These are phyloP conservation scores for Piper longum DNA, from an alignment of 164 flowering plant species.

Conservation along the genomic window DNA sequence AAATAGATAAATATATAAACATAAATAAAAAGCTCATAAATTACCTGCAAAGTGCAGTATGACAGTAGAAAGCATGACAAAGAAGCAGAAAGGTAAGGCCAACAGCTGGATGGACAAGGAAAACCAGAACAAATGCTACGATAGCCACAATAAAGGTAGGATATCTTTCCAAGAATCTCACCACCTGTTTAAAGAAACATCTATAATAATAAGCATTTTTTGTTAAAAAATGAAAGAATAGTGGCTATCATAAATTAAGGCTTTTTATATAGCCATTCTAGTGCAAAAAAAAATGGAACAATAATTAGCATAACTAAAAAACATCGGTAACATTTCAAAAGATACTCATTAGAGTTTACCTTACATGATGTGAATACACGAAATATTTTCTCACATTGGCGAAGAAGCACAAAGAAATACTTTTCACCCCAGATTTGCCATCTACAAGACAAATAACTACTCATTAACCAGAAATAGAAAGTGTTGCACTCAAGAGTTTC, in stretches of 20 bases:
- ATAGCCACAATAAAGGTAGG: constrained; percentile 34
- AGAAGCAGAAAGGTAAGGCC: constrained; percentile 60
- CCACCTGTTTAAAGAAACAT: constrained; percentile 35
- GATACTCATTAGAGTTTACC: constrained; percentile 25
- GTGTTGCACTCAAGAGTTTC: too few species aligned
- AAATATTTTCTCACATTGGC: constrained; percentile 18
- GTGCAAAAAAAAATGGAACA: background rate
- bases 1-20: background rate
- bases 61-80: constrained; percentile 63
- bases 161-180: constrained; percentile 39
- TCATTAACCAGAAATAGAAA: background rate
- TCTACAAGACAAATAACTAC: constrained; percentile 22
- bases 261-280: background rate
- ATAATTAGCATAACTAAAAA: background rate
- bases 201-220: background rate
- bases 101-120: constrained; percentile 82
- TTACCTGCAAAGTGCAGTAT: constrained; percentile 75
- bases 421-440: constrained; percentile 49
- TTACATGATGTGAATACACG: constrained; percentile 31
- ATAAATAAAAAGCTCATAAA: background rate
- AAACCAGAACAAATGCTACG: constrained; percentile 38
- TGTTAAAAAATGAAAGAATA: background rate
- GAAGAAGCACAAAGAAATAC: constrained; percentile 19
- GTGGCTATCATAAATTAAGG: too few species aligned
- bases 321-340: background rate